phyloP scores from a whole-genome alignment of 108 stramenopile genomes.

The Poteriospumella lacustris region DNA sequence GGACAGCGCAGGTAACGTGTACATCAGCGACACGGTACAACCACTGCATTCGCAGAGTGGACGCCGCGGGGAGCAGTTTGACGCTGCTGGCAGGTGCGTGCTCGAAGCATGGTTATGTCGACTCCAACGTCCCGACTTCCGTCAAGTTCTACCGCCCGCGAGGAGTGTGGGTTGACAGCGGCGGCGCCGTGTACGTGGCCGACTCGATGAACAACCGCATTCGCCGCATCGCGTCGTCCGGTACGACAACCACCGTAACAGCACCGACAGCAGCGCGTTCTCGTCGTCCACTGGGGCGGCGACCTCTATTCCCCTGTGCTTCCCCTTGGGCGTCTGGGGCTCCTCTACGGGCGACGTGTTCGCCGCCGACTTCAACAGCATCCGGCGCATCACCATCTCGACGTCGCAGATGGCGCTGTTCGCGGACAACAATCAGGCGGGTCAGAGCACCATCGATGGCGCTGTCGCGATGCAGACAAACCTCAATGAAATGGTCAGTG shows the following conservation, averaged over 20 bases:
- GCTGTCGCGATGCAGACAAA: too few relatives aligned
- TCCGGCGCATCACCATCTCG: too few relatives aligned
- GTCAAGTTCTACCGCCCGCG: background rate
- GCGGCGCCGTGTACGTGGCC: background rate
- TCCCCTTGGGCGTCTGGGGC: too few relatives aligned
- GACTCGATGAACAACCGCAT: background rate
- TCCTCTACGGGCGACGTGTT: too few relatives aligned
- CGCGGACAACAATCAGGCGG: too few relatives aligned
- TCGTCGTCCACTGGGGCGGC: too few relatives aligned
- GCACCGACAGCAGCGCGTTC: background rate
- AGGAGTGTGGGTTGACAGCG: background rate
- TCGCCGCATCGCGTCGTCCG: background rate
- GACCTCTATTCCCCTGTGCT: too few relatives aligned
- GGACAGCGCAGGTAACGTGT: background rate
- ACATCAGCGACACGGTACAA: background rate
- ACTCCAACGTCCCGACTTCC: background rate
- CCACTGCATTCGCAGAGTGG: background rate
- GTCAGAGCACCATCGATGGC: too few relatives aligned
- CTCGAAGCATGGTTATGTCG: background rate
- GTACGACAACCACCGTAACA: background rate
- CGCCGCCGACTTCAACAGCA: too few relatives aligned
- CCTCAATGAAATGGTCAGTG: too few relatives aligned
- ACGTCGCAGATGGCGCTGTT: too few relatives aligned
- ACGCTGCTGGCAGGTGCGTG: background rate
- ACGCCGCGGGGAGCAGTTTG: background rate